phyloP scores from a whole-genome alignment of 106 monocot species.

The Xerophyta viscosa region DNA sequence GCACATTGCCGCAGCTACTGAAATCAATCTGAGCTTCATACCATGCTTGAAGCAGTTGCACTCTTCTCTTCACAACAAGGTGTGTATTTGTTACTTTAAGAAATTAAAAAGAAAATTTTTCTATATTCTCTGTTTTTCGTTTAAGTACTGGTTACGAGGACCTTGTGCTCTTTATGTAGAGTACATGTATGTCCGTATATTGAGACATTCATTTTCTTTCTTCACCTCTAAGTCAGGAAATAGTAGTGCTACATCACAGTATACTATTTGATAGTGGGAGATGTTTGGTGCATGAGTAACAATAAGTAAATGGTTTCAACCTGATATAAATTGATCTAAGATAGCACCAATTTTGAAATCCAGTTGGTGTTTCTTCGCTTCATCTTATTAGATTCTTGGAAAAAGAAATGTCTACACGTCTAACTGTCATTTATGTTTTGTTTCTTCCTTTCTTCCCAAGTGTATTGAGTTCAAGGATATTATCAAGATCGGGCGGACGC shows the following conservation, averaged over 20 bases:
- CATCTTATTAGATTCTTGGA: too few species aligned
- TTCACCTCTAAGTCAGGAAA: not conserved
- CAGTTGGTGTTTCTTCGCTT: too few species aligned
- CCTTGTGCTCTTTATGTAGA: too few species aligned
- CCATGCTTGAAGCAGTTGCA: constrained; percentile 70
- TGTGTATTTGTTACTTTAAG: constrained; percentile 4
- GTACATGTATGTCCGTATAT: not conserved
- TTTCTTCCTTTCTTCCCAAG: constrained; percentile 17
- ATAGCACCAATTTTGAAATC: too few species aligned
- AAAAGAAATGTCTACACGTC: too few species aligned
- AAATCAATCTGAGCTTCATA: constrained; percentile 74
- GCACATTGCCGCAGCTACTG: constrained; percentile 93
- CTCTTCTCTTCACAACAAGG: constrained; percentile 72
- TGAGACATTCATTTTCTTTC: not conserved
- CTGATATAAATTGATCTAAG: too few species aligned
- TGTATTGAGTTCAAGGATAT: constrained; percentile 93
- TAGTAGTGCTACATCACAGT: not conserved
- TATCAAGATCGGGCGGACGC: constrained; percentile 94
- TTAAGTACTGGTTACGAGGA: too few species aligned
- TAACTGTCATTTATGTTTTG: too few species aligned
- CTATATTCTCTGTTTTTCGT: too few species aligned
- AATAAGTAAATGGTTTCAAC: too few species aligned
- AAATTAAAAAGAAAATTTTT: not conserved
- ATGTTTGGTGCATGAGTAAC: too few species aligned
- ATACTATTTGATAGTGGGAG: too few species aligned